Base-by-base conservation (phyloP, 495 filamentous ascomycete species). In the Neurospora cerealis region DNA sequence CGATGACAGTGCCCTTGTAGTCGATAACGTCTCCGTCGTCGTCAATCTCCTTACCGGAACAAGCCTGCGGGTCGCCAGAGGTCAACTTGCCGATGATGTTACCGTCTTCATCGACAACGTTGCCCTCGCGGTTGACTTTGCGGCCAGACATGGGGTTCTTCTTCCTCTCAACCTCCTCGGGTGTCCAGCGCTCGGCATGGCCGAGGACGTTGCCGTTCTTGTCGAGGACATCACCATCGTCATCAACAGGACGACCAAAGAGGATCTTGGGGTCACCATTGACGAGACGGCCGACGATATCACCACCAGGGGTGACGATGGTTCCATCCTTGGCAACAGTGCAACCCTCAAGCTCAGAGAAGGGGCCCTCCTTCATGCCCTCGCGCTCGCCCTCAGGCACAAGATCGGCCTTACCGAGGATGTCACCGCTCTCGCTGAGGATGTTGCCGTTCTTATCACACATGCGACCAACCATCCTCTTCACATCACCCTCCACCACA, bases 11-110 rank as follows among this genome's bases (percentile, higher is more conserved):
- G 76, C 92, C 93, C 78, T 96, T 93, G 74, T 89, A 87, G 81
- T 96, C 92, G 72, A 95, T 83, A 9, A 97, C 93, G 78, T 93
- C 93, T 44, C 93, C 93, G 74, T 95, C 92, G 73, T 95, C 93
- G 78, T 97, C 93, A 71, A 97, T 91, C 77, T 91, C 88, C 80
- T 93, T 92, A 62, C 93, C 93, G 28, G 90, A 83, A 66, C 93
- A 91, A 38, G 89, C 87, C 15, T 84, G 86, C 46, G 94, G 84
- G 66, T 94, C 87, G 70, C 93, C 93, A 7, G 87, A 87, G 7
- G 93, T 95, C 48, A 97, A 85, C 78, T 90, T 91, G 72, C 92
- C 93, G 75, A 96, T 90, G 70, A 96, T 76, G 77, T 96, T 91
- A 42, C 93, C 93, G 75, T 95, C 89, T 60, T 91, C 87, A 77